These are phyloP conservation scores for Stachybotrys chlorohalonatus DNA, from an alignment of 2,329 filamentous ascomycete genomes.

Conservation along the genomic window DNA sequence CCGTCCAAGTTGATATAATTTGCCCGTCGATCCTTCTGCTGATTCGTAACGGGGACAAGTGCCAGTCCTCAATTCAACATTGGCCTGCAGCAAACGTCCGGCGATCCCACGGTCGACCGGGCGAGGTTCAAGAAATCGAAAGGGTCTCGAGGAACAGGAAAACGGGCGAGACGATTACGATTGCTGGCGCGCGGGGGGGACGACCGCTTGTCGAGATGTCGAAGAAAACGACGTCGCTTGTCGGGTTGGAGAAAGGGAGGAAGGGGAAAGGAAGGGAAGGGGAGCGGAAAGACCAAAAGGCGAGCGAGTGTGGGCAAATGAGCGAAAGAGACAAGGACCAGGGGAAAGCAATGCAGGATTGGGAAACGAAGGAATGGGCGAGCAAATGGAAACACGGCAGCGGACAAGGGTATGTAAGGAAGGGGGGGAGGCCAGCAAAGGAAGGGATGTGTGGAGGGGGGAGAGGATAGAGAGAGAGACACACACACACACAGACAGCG, in stretches of 20 bases:
- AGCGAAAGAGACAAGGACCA: not conserved
- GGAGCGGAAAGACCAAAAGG: conserved; percentile 9
- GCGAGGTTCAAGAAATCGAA: not conserved
- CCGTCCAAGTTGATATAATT: conserved; percentile 7
- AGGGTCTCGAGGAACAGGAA: not conserved
- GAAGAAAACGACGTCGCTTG: conserved; percentile 23
- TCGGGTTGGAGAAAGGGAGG: conserved; percentile 16
- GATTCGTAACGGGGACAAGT: not conserved
- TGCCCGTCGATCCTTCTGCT: not conserved
- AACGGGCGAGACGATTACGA: not conserved
- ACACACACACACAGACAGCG: not conserved
- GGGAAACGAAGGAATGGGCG: not conserved
- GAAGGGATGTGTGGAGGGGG: not conserved
- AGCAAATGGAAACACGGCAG: not conserved
- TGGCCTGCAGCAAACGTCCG: not conserved
- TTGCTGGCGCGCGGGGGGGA: not conserved
- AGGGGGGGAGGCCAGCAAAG: not conserved
- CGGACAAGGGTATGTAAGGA: not conserved
- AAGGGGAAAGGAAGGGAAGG: conserved; percentile 15
- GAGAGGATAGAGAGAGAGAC: not conserved
- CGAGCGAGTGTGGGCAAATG: not conserved
- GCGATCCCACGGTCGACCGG: not conserved
- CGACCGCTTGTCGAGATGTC: conserved; percentile 20
- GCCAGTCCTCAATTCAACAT: not conserved
- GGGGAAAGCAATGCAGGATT: not conserved